phyloP scores from a whole-genome alignment of 2,329 filamentous ascomycete species.

The Cladosporium sp. region DNA sequence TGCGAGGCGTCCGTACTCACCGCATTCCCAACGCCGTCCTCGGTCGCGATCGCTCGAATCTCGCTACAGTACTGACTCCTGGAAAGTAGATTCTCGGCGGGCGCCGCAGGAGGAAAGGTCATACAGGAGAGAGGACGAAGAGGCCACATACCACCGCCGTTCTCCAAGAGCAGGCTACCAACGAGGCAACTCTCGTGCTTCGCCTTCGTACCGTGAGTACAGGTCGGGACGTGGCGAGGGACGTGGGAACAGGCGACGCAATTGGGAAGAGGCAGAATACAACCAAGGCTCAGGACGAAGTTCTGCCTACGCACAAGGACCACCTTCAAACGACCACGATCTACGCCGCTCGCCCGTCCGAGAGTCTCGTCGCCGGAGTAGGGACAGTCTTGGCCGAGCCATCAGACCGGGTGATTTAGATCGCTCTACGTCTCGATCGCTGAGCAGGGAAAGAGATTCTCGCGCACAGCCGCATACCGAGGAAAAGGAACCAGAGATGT shows the following conservation, averaged over 20 bases:
- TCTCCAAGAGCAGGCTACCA: constrained; percentile 12
- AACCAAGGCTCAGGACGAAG: constrained; percentile 24
- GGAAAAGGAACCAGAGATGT: constrained; percentile 32
- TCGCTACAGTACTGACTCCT: constrained; percentile 38
- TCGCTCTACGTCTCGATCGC: constrained; percentile 24
- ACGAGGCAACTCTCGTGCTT: constrained; percentile 16
- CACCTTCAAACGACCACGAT: neutral
- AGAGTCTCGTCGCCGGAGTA: constrained; percentile 6
- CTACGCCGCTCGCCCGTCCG: neutral
- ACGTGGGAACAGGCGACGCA: neutral
- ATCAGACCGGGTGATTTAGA: neutral
- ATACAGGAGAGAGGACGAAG: constrained; percentile 27
- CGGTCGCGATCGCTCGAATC: constrained; percentile 46
- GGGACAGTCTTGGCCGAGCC: constrained; percentile 3
- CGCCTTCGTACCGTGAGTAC: neutral
- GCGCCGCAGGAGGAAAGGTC: constrained; percentile 24
- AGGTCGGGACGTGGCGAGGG: constrained; percentile 18
- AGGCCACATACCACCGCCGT: constrained; percentile 10
- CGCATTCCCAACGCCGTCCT: constrained; percentile 40
- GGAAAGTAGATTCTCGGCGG: constrained; percentile 30
- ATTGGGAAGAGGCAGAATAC: constrained; percentile 13
- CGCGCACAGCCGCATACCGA: neutral
- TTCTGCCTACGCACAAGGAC: neutral
- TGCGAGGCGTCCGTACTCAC: constrained; percentile 33
- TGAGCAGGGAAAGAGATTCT: constrained; percentile 30